Conservation (phyloP, 129 eudicot species). For the Arctium lappa region DNA sequence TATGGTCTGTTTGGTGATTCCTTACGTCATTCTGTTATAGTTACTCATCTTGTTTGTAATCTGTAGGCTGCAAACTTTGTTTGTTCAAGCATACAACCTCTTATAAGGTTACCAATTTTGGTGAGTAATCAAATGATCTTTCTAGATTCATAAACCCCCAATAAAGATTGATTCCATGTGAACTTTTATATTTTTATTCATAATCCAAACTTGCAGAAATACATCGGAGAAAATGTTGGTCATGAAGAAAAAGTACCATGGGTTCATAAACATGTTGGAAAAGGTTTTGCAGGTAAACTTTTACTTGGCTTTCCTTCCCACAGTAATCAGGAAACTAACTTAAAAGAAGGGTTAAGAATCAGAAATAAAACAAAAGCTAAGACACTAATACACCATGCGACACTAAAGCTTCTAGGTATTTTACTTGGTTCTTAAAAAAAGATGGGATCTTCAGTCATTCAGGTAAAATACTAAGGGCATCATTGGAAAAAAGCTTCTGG, state of each 20-base stretch:
- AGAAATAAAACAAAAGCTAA: too few species aligned
- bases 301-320: not conserved
- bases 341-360: not conserved
- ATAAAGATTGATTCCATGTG: not conserved
- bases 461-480: too few species aligned
- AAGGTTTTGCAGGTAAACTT: slow-evolving; percentile 51
- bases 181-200: not conserved
- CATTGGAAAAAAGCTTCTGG: too few species aligned
- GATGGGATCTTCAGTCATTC: too few species aligned
- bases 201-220: slow-evolving; percentile 12
- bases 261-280: slow-evolving; percentile 44
- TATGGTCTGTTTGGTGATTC: not conserved
- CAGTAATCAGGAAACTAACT: not conserved
- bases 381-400: too few species aligned
- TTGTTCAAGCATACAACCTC: slow-evolving; percentile 69
- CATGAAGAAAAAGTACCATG: slow-evolving; percentile 39
- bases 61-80: slow-evolving; percentile 68
- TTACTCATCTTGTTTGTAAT: not conserved
- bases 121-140: slow-evolving; percentile 25
- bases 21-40: not conserved
- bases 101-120: slow-evolving; percentile 43
- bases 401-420: not conserved
- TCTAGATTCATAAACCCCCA: not conserved
- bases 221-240: slow-evolving; percentile 45
- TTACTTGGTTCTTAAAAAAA: too few species aligned